Conservation (phyloP, 2,329 filamentous ascomycete species). For the Dactylellina drechsleri region DNA sequence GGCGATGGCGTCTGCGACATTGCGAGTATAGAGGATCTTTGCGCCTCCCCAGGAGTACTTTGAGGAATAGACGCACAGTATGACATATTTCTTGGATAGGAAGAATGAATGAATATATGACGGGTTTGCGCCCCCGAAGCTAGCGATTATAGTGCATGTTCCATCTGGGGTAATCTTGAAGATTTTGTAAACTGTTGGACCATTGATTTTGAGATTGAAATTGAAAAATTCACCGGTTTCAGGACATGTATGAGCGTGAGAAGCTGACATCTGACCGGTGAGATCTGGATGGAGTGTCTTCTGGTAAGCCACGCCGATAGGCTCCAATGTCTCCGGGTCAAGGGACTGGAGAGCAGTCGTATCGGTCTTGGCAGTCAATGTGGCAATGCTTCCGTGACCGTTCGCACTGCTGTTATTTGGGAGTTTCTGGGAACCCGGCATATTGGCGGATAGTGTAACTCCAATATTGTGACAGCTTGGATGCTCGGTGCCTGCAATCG, state of each 20-base stretch:
- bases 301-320: conserved; percentile 73
- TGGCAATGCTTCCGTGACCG: conserved; percentile 58
- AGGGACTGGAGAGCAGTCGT: conserved; percentile 69
- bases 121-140: conserved; percentile 67
- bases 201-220: conserved; percentile 77
- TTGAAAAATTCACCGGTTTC: conserved; percentile 80
- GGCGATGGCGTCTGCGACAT: conserved; percentile 74
- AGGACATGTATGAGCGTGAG: conserved; percentile 78
- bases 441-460: conserved; percentile 73
- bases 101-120: conserved; percentile 88
- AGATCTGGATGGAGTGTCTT: conserved; percentile 73
- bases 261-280: conserved; percentile 73
- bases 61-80: conserved; percentile 77
- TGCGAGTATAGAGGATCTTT: conserved; percentile 72
- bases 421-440: conserved; percentile 65
- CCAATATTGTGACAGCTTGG: conserved; percentile 68
- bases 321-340: conserved; percentile 77
- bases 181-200: conserved; percentile 70
- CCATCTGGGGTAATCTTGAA: conserved; percentile 74
- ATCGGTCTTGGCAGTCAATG: conserved; percentile 70
- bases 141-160: conserved; percentile 76
- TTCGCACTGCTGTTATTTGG: conserved; percentile 51
- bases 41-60: conserved; percentile 70
- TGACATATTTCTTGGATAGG: conserved; percentile 74
- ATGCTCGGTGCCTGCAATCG: conserved; percentile 55